Percentiles rank a stretch among this genome's conserved stretches.
phyloP scores from a whole-genome alignment of 1,284 basidiomycete genomes.

The Fomitopsis palustris region DNA sequence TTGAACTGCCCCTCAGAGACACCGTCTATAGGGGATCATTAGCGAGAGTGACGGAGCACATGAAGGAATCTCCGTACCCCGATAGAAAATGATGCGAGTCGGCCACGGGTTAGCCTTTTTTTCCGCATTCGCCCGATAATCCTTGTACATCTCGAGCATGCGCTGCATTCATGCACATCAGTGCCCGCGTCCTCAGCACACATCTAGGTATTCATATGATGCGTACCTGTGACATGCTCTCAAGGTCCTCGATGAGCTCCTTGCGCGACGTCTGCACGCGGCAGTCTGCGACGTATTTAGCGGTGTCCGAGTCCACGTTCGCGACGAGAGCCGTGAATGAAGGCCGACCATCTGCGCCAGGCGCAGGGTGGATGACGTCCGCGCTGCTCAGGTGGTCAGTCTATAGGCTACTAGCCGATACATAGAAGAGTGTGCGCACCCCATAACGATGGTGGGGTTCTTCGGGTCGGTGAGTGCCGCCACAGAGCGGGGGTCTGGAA shows the following conservation, averaged over 20 bases:
- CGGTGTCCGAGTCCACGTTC: slow-evolving; percentile 65
- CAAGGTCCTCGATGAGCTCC: slow-evolving; percentile 73
- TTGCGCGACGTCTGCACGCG: slow-evolving; percentile 64
- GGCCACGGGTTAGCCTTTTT: slow-evolving; percentile 48
- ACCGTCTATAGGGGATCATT: slow-evolving; percentile 49
- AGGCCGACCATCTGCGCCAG: slow-evolving; percentile 66
- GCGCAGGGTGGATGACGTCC: slow-evolving; percentile 76
- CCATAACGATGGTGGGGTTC: slow-evolving; percentile 77
- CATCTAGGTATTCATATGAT: not conserved
- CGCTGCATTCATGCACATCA: slow-evolving; percentile 32
- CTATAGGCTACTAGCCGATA: not conserved
- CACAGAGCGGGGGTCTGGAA: slow-evolving; percentile 62
- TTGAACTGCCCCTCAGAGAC: slow-evolving; percentile 79
- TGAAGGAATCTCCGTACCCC: slow-evolving; percentile 39
- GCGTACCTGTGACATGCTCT: slow-evolving; percentile 53
- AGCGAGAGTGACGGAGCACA: not conserved
- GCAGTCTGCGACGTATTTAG: slow-evolving; percentile 50
- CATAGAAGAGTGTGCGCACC: slow-evolving; percentile 22
- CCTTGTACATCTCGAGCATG: slow-evolving; percentile 51
- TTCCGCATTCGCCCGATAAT: slow-evolving; percentile 50
- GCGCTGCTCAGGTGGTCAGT: slow-evolving; percentile 42
- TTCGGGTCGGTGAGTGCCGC: slow-evolving; percentile 60
- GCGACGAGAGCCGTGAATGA: slow-evolving; percentile 76
- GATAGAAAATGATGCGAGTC: slow-evolving; percentile 70
- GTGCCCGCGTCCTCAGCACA: not conserved